These are phyloP conservation scores for Pythium diclinum DNA, from an alignment of 352 stramenopile species.

Conservation along the genomic window DNA sequence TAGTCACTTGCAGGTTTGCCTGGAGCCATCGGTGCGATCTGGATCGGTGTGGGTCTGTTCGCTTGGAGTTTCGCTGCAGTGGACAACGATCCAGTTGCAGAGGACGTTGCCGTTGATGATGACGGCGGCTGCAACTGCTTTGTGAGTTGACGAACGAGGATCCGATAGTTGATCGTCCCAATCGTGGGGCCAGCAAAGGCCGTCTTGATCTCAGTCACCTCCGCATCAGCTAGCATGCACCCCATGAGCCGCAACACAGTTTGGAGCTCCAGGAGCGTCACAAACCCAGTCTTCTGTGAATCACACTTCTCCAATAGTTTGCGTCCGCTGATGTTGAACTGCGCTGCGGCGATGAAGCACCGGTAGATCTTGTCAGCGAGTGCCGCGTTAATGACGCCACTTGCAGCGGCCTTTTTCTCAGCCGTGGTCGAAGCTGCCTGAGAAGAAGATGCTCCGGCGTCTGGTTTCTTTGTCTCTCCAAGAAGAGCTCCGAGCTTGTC, in stretches of 20 bases:
- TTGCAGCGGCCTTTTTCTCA: not conserved
- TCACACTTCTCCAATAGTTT: slow-evolving; percentile 78
- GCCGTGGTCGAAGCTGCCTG: not conserved
- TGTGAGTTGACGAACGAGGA: slow-evolving; percentile 47
- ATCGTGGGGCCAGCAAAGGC: slow-evolving; percentile 42
- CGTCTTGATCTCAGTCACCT: slow-evolving; percentile 52
- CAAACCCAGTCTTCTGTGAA: slow-evolving; percentile 39
- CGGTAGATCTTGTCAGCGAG: slow-evolving; percentile 64
- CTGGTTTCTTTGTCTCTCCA: slow-evolving; percentile 16
- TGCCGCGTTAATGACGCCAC: slow-evolving; percentile 14
- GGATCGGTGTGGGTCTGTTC: slow-evolving; percentile 17
- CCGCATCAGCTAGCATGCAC: slow-evolving; percentile 45
- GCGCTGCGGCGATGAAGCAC: slow-evolving; percentile 61
- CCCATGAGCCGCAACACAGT: slow-evolving; percentile 78
- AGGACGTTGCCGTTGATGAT: not conserved
- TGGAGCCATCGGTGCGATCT: slow-evolving; percentile 5
- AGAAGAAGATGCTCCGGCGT: not conserved
- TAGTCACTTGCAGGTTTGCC: not conserved
- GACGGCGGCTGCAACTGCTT: slow-evolving; percentile 28
- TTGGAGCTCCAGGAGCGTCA: slow-evolving; percentile 68
- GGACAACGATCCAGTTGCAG: not conserved
- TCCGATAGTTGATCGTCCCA: slow-evolving; percentile 48
- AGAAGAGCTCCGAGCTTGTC: slow-evolving; percentile 20
- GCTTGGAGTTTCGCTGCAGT: slow-evolving; percentile 8
- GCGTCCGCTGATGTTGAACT: slow-evolving; percentile 72